Evolutionary conservation across 208 protist genomes (phyloP), one percentile per base, ranked within the genome.

Genomic region (Wallacemonas sp.): DNA sequence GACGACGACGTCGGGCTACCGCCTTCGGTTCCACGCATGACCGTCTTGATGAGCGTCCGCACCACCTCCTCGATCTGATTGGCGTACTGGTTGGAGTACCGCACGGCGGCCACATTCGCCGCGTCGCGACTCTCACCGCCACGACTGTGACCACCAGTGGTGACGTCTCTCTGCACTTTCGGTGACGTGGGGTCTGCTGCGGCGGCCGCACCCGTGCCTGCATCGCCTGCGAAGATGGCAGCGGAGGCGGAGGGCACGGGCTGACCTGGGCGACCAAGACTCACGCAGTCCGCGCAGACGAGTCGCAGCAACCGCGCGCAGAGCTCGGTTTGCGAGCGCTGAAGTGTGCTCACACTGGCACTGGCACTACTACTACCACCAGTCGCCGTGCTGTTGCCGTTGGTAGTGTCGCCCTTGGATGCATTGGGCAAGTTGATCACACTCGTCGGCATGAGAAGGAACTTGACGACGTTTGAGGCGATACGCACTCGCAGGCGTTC

Each of bases 21-120:
- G 47, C 49, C 30, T 11, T 17, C 1, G 14, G 23, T 1, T 29
- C 61, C 17, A 17, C 81, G 64, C 38, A 90, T 48, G 26, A 87
- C 62, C 24, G 67, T 76, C n/a, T 68, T 67, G 46, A 90, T 87
- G 21, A 94, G 61, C 61, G 81, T 72, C 12, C 72, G 76, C 44
- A 82, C 62, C 21, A 91, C 72, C 12, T 65, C 46, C 24, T 88
- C 80, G 34, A 92, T 49, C 46, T 64, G 43, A 36, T 71, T 75
- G 72, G 90, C 90, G 64, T 81, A 94, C 33, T 74, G 78, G 47
- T 83, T 88, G n/a, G 87, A 90, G 71, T 88, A 93, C 30, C 63
- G 70, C 21, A 70, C 80, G 32, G 43, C 52, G 21, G 46, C 46
- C 12, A 39, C 34, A 14, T 17, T 49, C 44, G 19, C 19, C 17